Evolutionary conservation across 371 early-diverging fungal genomes (phyloP).

Genomic region (Mucor racemosus): DNA sequence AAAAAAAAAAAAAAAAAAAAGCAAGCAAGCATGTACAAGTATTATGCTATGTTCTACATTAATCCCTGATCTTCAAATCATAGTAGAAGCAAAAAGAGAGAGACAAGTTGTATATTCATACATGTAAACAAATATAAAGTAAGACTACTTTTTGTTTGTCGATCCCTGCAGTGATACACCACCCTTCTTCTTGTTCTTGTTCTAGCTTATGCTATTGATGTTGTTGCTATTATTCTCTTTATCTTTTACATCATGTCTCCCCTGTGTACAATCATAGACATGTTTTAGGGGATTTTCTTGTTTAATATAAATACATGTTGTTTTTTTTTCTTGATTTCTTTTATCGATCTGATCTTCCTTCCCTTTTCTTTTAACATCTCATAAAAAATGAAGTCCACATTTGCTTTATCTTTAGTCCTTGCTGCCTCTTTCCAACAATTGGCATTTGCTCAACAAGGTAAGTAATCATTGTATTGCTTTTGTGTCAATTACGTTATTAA

Average conservation of each 20-base stretch:
- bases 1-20: too few relatives aligned
- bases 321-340: background rate
- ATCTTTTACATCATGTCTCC: background rate
- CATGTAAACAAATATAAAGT: background rate
- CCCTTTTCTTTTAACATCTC: constrained; percentile 2
- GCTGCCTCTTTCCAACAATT: constrained; percentile 15
- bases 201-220: background rate
- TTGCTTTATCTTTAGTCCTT: constrained; percentile 17
- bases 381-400: constrained; percentile 21
- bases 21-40: background rate
- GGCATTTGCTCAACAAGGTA: constrained; percentile 24
- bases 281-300: background rate
- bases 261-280: background rate
- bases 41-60: background rate
- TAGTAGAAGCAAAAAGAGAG: background rate
- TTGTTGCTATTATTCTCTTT: background rate
- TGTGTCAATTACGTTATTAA: too few relatives aligned
- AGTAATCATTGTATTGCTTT: too few relatives aligned
- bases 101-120: background rate
- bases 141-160: constrained; percentile 14
- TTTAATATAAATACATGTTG: constrained; percentile 3
- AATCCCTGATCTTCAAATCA: constrained; percentile 10
- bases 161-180: constrained; percentile 23
- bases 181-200: background rate
- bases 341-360: background rate